These are phyloP conservation scores for Solanum hybrid DNA, from an alignment of 305 asterid species.

Conservation along the genomic window DNA sequence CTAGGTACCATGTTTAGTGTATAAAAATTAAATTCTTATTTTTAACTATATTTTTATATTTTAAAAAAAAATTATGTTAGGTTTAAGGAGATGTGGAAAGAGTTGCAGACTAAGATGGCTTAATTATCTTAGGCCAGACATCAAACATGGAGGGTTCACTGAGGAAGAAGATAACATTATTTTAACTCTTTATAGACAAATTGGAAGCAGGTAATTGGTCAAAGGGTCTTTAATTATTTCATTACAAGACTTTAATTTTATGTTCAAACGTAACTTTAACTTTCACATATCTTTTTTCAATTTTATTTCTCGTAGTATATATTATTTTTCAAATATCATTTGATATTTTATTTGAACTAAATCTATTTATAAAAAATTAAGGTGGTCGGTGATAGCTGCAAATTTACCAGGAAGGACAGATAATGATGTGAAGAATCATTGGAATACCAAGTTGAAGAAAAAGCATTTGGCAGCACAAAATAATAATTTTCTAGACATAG, in stretches of 20 bases:
- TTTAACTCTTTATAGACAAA: slow-evolving; percentile 28
- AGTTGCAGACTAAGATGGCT: slow-evolving; percentile 79
- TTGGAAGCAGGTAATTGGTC: slow-evolving; percentile 56
- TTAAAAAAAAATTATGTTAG: slow-evolving; percentile 5
- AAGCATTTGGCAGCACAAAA: slow-evolving; percentile 16
- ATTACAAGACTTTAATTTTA: not conserved
- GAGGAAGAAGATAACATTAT: slow-evolving; percentile 53
- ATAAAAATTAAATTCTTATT: not conserved
- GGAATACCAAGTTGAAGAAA: slow-evolving; percentile 70
- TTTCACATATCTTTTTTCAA: not conserved
- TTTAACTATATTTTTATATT: not conserved
- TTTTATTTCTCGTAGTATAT: not conserved
- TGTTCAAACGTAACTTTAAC: not conserved
- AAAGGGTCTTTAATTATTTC: not conserved
- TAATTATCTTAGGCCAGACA: slow-evolving; percentile 63
- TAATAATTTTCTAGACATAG: not conserved
- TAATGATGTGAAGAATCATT: slow-evolving; percentile 64
- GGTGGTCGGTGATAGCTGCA: slow-evolving; percentile 78
- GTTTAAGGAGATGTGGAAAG: slow-evolving; percentile 61
- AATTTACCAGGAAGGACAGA: slow-evolving; percentile 57
- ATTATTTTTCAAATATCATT: not conserved
- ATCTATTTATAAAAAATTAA: not conserved
- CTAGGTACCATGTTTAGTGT: no score
- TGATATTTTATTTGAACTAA: not conserved
- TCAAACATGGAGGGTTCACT: slow-evolving; percentile 67